Base-by-base conservation (phyloP, 371 early-diverging fungal genomes). In the Parasitella parasitica region DNA sequence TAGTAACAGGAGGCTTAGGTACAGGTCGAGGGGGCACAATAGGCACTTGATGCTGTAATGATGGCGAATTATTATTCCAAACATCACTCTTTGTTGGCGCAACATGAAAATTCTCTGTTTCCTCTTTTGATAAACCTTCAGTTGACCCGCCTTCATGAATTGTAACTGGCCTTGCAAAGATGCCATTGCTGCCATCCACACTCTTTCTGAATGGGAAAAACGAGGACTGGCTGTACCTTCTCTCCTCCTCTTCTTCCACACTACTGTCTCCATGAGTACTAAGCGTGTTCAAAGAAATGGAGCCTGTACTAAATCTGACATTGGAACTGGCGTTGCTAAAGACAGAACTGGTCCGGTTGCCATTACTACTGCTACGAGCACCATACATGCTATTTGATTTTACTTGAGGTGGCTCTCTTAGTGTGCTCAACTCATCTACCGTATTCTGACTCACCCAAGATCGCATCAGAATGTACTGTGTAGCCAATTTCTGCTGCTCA, bases 391-490 rank as follows among this genome's bases (percentile, higher is more conserved):
- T 77, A 73, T 30, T 77, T 63, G 48, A 66, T 68, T 30, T 71
- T 60, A 20, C 5, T 36, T 38, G 61, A n/a, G 61, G 61, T 28
- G 90, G 92, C 61, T 92, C 92, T 2, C 92, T 80, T 26, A 80
- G 55, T 6, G 77, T 69, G 46, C 89, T 88, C 46, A 92, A 53
- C 62, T 90, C 91, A 70, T 92, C 93, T n/a, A 91, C 84, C 46
- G 89, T 91, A 30, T 86, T 84, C 61, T 92, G 89, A 24, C 83
- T 78, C 4, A 88, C 82, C 82, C 82, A 82, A 4, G 80, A 68
- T 4, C 82, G 73, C 78, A 76, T 82, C 61, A 82, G 55, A 7
- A 92, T 77, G 73, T 91, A 91, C 52, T 92, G 93, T 9, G 85
- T 82, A 37, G 90, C 83, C 58, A 86, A 62, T 22, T 60, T 68